A percentile compares a stretch with the other conserved stretches of the same genome.
These are phyloP conservation scores for Centella asiatica DNA, from an alignment of 129 eudicot genomes.

Conservation along the genomic window DNA sequence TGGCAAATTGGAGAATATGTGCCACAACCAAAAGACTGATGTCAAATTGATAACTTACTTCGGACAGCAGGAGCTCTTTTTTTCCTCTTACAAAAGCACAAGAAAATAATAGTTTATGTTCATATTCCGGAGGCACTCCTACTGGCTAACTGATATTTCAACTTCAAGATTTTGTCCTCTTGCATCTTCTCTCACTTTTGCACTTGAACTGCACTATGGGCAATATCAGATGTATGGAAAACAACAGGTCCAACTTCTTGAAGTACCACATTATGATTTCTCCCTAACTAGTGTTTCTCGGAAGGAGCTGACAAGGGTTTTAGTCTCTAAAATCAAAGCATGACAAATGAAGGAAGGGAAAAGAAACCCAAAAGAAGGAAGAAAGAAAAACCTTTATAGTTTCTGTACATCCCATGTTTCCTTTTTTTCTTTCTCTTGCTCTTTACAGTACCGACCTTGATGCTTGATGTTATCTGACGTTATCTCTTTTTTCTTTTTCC, in stretches of 20 bases:
- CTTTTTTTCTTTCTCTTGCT: neutral
- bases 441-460: too few relatives aligned
- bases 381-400: neutral
- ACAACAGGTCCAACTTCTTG: neutral
- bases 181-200: neutral
- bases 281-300: neutral
- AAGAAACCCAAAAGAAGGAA: too few relatives aligned
- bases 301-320: neutral
- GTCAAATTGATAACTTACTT: too few relatives aligned
- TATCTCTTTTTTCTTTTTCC: too few relatives aligned
- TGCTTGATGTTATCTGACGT: too few relatives aligned
- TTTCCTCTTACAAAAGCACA: too few relatives aligned
- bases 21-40: too few relatives aligned
- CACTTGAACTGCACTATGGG: neutral
- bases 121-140: too few relatives aligned
- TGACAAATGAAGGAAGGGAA: neutral
- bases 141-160: neutral
- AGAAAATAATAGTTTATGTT: too few relatives aligned
- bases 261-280: neutral
- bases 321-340: neutral
- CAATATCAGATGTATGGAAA: neutral
- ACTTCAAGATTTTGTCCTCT: neutral
- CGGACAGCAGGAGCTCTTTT: too few relatives aligned
- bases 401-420: neutral
- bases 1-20: too few relatives aligned